Conservation (phyloP, 2,329 filamentous ascomycete species). For the Apiospora aurea region DNA sequence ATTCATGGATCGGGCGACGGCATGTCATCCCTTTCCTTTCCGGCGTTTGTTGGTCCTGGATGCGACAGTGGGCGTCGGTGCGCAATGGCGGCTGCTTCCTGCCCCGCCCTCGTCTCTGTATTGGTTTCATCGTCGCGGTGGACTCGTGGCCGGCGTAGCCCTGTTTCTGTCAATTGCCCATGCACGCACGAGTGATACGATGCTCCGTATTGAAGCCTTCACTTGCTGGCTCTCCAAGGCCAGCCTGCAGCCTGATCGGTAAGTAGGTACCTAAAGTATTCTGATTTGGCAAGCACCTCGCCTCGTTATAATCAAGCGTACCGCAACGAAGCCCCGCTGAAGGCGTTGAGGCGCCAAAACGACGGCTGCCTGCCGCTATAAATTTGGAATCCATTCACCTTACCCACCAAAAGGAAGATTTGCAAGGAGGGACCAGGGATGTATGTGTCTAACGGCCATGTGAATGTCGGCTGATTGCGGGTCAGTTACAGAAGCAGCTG, state of each 20-base stretch:
- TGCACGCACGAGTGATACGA: background rate
- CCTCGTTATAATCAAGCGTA: background rate
- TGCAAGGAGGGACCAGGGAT: background rate
- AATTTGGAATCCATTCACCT: background rate
- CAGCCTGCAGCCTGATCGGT: background rate
- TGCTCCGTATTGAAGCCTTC: background rate
- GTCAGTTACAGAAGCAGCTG: background rate
- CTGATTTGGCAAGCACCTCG: background rate
- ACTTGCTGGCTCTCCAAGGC: background rate
- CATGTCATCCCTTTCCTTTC: background rate
- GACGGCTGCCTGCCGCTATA: background rate
- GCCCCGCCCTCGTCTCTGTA: background rate
- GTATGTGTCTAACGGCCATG: background rate
- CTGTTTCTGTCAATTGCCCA: background rate
- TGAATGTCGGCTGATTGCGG: constrained; percentile 9
- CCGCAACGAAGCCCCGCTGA: background rate
- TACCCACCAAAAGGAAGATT: background rate
- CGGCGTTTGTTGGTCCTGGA: background rate
- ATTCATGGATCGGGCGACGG: background rate
- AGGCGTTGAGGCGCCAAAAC: background rate
- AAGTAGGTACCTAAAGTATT: background rate
- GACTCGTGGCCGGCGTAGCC: background rate
- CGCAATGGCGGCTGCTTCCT: background rate
- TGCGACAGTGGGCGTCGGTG: background rate
- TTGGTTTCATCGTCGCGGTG: background rate